phyloP scores from a whole-genome alignment of 768 basidiomycete genomes.

The Pisolithus orientalis region DNA sequence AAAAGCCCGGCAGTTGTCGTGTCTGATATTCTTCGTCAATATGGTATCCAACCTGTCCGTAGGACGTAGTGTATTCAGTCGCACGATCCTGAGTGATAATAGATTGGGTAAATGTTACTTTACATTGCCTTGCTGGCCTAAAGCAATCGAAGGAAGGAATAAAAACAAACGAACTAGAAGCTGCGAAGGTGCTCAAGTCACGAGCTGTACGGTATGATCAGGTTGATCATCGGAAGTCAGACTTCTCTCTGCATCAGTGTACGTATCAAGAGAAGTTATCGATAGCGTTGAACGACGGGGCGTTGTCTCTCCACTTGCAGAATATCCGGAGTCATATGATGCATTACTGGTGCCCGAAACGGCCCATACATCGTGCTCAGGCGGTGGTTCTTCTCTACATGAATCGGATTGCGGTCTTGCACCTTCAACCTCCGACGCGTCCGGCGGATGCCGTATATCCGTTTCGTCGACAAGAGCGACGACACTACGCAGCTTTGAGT shows the following conservation, averaged over 20 bases:
- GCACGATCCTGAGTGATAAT: neutral
- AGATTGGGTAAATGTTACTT: neutral
- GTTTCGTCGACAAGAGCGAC: slow-evolving; percentile 67
- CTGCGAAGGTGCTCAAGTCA: slow-evolving; percentile 7
- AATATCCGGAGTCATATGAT: neutral
- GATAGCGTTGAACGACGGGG: slow-evolving; percentile 38
- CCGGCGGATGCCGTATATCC: slow-evolving; percentile 22
- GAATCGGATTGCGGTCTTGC: slow-evolving; percentile 9
- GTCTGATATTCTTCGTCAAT: slow-evolving; percentile 51
- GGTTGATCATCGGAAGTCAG: slow-evolving; percentile 15
- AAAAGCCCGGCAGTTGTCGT: slow-evolving; percentile 70
- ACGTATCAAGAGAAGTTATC: slow-evolving; percentile 16
- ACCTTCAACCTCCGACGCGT: slow-evolving; percentile 4
- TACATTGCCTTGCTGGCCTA: slow-evolving; percentile 6
- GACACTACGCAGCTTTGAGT: slow-evolving; percentile 65
- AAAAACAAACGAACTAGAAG: slow-evolving; percentile 6
- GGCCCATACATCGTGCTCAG: slow-evolving; percentile 9
- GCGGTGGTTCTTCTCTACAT: slow-evolving; percentile 14
- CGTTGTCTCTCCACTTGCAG: slow-evolving; percentile 35
- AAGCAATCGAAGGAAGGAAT: neutral
- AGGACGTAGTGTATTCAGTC: slow-evolving; percentile 1
- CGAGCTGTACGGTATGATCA: slow-evolving; percentile 24
- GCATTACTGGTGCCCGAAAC: neutral
- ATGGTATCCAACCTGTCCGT: slow-evolving; percentile 44
- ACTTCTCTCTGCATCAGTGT: slow-evolving; percentile 17